Conservation (phyloP, 345 rosid genomes). For the Acer negundo region DNA sequence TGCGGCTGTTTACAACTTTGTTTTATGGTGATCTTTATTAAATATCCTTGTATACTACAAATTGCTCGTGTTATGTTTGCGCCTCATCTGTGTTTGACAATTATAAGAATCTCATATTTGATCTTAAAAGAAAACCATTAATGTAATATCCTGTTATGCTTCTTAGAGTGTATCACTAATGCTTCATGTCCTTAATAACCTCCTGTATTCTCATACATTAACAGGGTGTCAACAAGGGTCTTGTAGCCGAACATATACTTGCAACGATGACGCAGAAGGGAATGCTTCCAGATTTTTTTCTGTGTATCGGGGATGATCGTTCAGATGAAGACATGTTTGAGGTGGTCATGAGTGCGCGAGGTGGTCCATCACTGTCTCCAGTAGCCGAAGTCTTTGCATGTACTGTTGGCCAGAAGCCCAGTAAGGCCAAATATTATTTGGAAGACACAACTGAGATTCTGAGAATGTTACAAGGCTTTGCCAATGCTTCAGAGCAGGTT, state of each 20-base stretch:
- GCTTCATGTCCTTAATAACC: not conserved
- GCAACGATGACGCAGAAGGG: slow-evolving; percentile 62
- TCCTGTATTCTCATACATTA: not conserved
- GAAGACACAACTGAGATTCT: slow-evolving; percentile 79
- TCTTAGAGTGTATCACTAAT: not conserved
- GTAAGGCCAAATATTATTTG: slow-evolving; percentile 91
- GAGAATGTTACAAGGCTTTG: slow-evolving; percentile 73
- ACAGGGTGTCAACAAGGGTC: slow-evolving; percentile 94
- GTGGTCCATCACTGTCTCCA: slow-evolving; percentile 67
- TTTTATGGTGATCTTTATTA: too few relatives aligned
- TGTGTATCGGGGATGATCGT: slow-evolving; percentile 91
- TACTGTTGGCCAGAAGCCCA: slow-evolving; percentile 89
- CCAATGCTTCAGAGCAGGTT: slow-evolving; percentile 42
- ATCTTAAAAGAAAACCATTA: not conserved
- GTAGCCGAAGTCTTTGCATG: slow-evolving; percentile 91
- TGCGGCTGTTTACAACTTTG: not conserved
- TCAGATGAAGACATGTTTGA: slow-evolving; percentile 98
- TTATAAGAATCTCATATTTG: not conserved
- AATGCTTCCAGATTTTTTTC: slow-evolving; percentile 75
- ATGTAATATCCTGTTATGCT: not conserved
- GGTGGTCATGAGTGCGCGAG: slow-evolving; percentile 65
- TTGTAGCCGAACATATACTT: slow-evolving; percentile 70
- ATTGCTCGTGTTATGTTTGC: not conserved
- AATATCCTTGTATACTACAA: not conserved
- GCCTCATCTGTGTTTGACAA: not conserved